These are phyloP conservation scores for Peronospora destructor DNA, from an alignment of 352 stramenopile species.

Conservation along the genomic window DNA sequence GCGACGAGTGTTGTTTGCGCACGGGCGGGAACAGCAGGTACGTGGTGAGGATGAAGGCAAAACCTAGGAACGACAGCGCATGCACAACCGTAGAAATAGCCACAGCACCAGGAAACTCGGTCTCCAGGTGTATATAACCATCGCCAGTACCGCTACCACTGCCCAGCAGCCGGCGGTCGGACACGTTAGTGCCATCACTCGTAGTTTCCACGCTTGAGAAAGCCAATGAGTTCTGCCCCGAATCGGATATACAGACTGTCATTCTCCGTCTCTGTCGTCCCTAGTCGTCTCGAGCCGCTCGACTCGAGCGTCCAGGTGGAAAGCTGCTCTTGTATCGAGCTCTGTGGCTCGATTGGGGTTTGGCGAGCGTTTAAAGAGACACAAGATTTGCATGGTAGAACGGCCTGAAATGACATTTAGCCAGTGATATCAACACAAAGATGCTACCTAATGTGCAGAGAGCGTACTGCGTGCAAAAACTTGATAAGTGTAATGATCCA, in stretches of 20 bases:
- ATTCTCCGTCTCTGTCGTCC: constrained; percentile 11
- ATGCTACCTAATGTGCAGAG: constrained; percentile 16
- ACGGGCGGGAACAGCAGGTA: constrained; percentile 79
- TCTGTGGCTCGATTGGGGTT: constrained; percentile 3
- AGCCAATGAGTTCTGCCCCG: constrained; percentile 12
- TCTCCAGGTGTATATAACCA: constrained; percentile 29
- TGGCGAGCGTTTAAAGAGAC: background rate
- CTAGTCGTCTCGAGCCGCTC: background rate
- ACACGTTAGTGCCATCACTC: constrained; percentile 27
- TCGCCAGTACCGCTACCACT: constrained; percentile 6
- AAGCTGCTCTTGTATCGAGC: background rate
- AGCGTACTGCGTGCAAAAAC: constrained; percentile 1
- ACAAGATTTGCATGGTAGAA: background rate
- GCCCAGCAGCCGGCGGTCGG: constrained; percentile 25
- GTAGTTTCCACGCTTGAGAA: constrained; percentile 14
- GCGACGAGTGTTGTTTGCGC: constrained; percentile 68
- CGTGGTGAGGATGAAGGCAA: constrained; percentile 68
- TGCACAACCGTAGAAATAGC: constrained; percentile 55
- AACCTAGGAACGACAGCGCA: constrained; percentile 64
- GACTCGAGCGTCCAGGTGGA: constrained; percentile 1
- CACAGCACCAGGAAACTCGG: constrained; percentile 48
- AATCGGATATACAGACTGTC: constrained; percentile 25
- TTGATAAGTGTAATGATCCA: constrained; percentile 9
- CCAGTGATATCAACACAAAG: constrained; percentile 6
- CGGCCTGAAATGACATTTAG: constrained; percentile 13